phyloP scores from a whole-genome alignment of 2,329 filamentous ascomycete species.

The Incumbomyces delicatus region DNA sequence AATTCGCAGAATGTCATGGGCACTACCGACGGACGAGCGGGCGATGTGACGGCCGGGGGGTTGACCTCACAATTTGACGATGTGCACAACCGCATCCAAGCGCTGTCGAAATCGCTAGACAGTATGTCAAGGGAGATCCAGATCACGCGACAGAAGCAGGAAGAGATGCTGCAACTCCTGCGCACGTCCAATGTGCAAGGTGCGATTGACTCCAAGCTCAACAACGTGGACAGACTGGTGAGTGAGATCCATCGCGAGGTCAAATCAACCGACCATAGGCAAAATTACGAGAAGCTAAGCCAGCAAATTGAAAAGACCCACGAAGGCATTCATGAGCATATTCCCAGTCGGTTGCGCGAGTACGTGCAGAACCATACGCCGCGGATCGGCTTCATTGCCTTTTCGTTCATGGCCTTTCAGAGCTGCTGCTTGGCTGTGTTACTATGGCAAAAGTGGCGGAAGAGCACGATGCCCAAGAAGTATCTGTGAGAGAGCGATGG shows the following conservation, averaged over 20 bases:
- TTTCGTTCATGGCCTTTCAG: slow-evolving; percentile 66
- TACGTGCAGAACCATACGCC: slow-evolving; percentile 30
- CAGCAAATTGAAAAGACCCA: slow-evolving; percentile 45
- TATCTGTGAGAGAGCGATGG: slow-evolving; percentile 53
- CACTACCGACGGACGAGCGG: slow-evolving; percentile 31
- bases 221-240: slow-evolving; percentile 3
- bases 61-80: slow-evolving; percentile 63
- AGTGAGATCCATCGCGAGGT: slow-evolving; percentile 3
- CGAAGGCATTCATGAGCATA: slow-evolving; percentile 39
- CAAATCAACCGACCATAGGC: slow-evolving; percentile 40
- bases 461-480: slow-evolving; percentile 75
- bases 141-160: background rate
- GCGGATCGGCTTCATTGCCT: slow-evolving; percentile 53
- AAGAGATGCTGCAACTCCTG: slow-evolving; percentile 2
- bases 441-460: slow-evolving; percentile 68
- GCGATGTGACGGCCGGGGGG: slow-evolving; percentile 36
- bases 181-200: slow-evolving; percentile 5
- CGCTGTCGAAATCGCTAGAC: slow-evolving; percentile 2
- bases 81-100: slow-evolving; percentile 52
- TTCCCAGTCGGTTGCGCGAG: slow-evolving; percentile 32
- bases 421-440: slow-evolving; percentile 59
- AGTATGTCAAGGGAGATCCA: background rate
- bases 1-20: slow-evolving; percentile 20
- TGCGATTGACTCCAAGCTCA: slow-evolving; percentile 4
- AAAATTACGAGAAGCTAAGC: slow-evolving; percentile 45